Percentiles rank a stretch among this genome's conserved stretches.
Conservation (phyloP, 1,284 basidiomycete genomes). For the Leccinum subrobustum region DNA sequence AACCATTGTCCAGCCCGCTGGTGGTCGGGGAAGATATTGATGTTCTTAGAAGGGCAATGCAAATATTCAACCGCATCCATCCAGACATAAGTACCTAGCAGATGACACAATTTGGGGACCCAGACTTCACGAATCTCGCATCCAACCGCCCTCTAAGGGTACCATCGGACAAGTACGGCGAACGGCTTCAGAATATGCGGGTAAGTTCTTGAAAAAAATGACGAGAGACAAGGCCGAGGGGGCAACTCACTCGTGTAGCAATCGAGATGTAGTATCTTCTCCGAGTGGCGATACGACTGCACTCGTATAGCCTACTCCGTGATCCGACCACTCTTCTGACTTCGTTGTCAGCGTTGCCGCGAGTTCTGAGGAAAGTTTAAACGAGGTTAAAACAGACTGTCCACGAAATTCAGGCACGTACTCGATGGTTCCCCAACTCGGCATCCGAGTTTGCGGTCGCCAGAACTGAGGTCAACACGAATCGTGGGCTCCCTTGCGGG, state of each 20-base stretch:
- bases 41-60: too few relatives aligned
- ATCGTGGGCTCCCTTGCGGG: neutral
- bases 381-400: too few relatives aligned
- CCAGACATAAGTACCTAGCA: conserved; percentile 13
- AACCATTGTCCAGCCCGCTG: too few relatives aligned
- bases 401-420: neutral
- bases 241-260: conserved; percentile 16
- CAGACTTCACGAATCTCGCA: conserved; percentile 12
- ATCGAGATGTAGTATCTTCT: neutral
- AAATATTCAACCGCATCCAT: too few relatives aligned
- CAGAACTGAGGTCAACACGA: conserved; percentile 7
- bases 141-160: conserved; percentile 24
- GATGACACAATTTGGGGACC: conserved; percentile 15
- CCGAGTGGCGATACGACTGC: conserved; percentile 12
- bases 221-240: neutral
- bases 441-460: conserved; percentile 16
- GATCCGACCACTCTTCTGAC: conserved; percentile 21
- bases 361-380: neutral
- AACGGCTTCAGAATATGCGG: neutral
- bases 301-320: conserved; percentile 16
- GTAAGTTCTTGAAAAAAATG: neutral
- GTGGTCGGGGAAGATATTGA: too few relatives aligned
- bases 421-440: conserved; percentile 8
- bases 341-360: conserved; percentile 6
- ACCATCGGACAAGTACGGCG: conserved; percentile 23